Percentiles rank a stretch among this genome's conserved stretches.
phyloP scores from a whole-genome alignment of 225 moss, liverwort and hornwort genomes.

The Pseudisothecium myosuroides region DNA sequence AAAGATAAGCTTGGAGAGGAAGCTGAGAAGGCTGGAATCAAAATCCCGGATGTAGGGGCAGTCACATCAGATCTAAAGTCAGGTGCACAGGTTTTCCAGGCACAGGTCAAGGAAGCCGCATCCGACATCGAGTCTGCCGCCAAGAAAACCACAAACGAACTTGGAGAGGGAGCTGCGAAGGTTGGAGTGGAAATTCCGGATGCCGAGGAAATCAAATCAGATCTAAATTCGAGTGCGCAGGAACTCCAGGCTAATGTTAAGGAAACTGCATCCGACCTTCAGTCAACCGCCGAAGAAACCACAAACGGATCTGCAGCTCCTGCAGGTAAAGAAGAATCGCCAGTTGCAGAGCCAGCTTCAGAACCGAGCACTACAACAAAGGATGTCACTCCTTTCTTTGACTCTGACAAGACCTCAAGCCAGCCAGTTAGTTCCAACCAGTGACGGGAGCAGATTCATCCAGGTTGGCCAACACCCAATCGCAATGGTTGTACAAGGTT shows the following conservation, averaged over 20 bases:
- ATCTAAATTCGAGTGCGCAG: not conserved
- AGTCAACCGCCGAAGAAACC: not conserved
- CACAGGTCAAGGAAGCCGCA: not conserved
- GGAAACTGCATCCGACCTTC: not conserved
- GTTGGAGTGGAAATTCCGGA: slow-evolving; percentile 3
- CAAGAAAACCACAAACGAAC: not conserved
- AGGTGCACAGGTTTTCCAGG: not conserved
- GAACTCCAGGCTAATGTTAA: not conserved
- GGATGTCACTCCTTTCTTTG: slow-evolving; percentile 1
- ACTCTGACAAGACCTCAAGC: not conserved
- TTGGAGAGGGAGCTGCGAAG: not conserved
- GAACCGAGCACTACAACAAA: not conserved
- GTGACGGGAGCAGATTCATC: not conserved
- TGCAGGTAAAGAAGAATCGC: not conserved
- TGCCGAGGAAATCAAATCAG: not conserved
- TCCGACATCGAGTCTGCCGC: not conserved
- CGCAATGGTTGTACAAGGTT: not conserved
- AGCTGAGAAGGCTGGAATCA: not conserved
- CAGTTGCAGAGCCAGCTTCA: not conserved
- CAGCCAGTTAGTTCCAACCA: not conserved
- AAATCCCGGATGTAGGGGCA: not conserved
- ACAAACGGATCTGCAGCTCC: not conserved
- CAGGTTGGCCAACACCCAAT: not conserved
- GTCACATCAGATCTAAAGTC: not conserved
- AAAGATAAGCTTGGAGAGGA: not conserved